Evolutionary conservation across 768 basidiomycete species (phyloP).

Genomic region (Suillus bovinus): DNA sequence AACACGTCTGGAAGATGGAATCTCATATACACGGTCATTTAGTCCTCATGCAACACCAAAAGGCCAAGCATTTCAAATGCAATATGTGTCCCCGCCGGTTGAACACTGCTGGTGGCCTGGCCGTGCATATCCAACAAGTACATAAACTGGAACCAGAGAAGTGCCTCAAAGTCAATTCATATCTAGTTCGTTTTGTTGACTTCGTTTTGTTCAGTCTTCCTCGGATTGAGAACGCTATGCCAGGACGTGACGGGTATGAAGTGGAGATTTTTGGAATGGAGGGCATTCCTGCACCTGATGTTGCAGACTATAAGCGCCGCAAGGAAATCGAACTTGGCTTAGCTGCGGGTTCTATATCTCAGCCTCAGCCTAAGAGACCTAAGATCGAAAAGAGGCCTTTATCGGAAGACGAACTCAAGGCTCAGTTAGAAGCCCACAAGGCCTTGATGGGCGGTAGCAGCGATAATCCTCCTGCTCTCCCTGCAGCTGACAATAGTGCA

Average conservation of each 20-base stretch:
- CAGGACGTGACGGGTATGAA: slow-evolving; percentile 96
- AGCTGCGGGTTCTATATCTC: slow-evolving; percentile 76
- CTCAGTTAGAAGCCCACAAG: slow-evolving; percentile 87
- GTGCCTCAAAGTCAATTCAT: slow-evolving; percentile 23
- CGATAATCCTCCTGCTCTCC: slow-evolving; percentile 33
- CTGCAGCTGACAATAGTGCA: slow-evolving; percentile 42
- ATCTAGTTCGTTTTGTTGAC: slow-evolving; percentile 3
- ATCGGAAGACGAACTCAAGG: slow-evolving; percentile 80
- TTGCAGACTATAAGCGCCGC: slow-evolving; percentile 93
- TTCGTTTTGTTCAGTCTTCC: slow-evolving; percentile 46
- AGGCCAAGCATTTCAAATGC: slow-evolving; percentile 99
- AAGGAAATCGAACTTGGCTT: slow-evolving; percentile 94
- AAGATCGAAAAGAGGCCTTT: slow-evolving; percentile 77
- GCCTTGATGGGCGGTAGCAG: slow-evolving; percentile 79
- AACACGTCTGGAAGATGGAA: neutral
- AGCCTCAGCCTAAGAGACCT: slow-evolving; percentile 78
- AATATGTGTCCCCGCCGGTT: slow-evolving; percentile 92
- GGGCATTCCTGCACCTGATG: slow-evolving; percentile 91
- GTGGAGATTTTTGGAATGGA: slow-evolving; percentile 99
- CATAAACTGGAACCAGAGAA: slow-evolving; percentile 97
- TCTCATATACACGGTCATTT: slow-evolving; percentile 10
- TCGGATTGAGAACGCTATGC: slow-evolving; percentile 96
- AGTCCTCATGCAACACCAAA: slow-evolving; percentile 99
- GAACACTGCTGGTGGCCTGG: slow-evolving; percentile 96
- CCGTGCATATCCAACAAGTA: slow-evolving; percentile 97